Percentiles rank a stretch among this genome's conserved stretches.
phyloP scores from a whole-genome alignment of 148 eudicot species.

The Camellia lanceoleosa region DNA sequence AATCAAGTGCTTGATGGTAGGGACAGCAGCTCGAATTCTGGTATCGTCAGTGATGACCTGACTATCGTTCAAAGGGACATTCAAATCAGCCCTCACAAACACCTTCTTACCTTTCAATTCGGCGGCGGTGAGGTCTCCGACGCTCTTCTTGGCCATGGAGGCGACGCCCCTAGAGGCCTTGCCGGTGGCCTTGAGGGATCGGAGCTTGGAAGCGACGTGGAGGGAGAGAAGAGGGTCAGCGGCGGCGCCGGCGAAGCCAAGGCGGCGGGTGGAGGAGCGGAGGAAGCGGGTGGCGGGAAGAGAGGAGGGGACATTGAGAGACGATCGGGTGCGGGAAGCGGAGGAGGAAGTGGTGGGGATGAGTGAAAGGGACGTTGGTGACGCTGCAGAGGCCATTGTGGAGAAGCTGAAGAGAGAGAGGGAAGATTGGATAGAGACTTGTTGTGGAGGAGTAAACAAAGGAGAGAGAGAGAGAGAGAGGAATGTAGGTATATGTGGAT shows the following conservation, averaged over 20 bases:
- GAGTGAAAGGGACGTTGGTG: slow-evolving; percentile 53
- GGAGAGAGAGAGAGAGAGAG: background rate
- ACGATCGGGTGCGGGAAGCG: slow-evolving; percentile 35
- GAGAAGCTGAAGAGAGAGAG: background rate
- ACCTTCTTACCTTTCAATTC: slow-evolving; percentile 88
- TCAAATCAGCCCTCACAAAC: slow-evolving; percentile 79
- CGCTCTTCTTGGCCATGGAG: slow-evolving; percentile 84
- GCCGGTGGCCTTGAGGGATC: slow-evolving; percentile 24
- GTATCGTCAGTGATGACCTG: slow-evolving; percentile 88
- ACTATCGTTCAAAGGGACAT: slow-evolving; percentile 78
- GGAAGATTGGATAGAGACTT: background rate
- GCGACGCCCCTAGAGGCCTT: slow-evolving; percentile 54
- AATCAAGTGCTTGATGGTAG: slow-evolving; percentile 49
- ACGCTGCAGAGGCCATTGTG: slow-evolving; percentile 70
- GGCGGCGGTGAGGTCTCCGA: slow-evolving; percentile 53
- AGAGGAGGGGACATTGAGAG: slow-evolving; percentile 17
- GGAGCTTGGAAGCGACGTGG: slow-evolving; percentile 55
- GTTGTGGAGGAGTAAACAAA: background rate
- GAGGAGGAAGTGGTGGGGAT: slow-evolving; percentile 43
- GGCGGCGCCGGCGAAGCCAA: slow-evolving; percentile 50
- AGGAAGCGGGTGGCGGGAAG: slow-evolving; percentile 43
- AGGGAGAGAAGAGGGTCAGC: slow-evolving; percentile 41
- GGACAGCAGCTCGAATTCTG: slow-evolving; percentile 83
- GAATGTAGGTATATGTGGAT: background rate
- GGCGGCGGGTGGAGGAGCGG: slow-evolving; percentile 45